Percentiles rank a stretch among this genome's conserved stretches.
phyloP scores from a whole-genome alignment of 805 yeast genomes.

The Wickerhamiella qilinensis region DNA sequence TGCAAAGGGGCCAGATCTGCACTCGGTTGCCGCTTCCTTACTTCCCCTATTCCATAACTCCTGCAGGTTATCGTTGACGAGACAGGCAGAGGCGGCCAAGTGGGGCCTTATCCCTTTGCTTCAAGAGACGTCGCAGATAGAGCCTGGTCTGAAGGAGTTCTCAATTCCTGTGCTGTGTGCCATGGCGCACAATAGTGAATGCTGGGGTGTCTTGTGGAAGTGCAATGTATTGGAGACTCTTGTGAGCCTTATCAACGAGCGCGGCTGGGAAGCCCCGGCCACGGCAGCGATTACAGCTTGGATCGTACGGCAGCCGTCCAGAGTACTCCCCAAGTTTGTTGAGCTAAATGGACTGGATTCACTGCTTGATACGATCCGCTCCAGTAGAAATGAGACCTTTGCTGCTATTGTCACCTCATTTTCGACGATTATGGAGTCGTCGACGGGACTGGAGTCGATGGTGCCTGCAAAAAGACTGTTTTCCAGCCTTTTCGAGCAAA shows the following conservation, averaged over 20 bases:
- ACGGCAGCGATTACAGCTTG: constrained; percentile 31
- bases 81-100: constrained; percentile 31
- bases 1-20: not conserved
- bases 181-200: constrained; percentile 30
- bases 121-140: constrained; percentile 25
- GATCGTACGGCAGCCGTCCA: constrained; percentile 18
- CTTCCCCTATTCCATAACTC: constrained; percentile 36
- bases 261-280: constrained; percentile 43
- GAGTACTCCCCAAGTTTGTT: not conserved
- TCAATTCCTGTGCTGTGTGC: constrained; percentile 38
- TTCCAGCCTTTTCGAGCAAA: not conserved
- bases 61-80: constrained; percentile 30
- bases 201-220: constrained; percentile 23
- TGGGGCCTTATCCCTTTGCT: constrained; percentile 33
- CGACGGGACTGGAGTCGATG: not conserved
- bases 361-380: not conserved
- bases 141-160: constrained; percentile 34
- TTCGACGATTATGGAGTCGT: constrained; percentile 2
- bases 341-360: constrained; percentile 1
- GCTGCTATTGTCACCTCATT: constrained; percentile 3
- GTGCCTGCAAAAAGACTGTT: constrained; percentile 2
- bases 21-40: constrained; percentile 29
- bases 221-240: constrained; percentile 26
- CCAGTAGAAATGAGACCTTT: constrained; percentile 1
- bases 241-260: constrained; percentile 29